Conservation (phyloP, 345 rosid species). For the Isatis tinctoria region DNA sequence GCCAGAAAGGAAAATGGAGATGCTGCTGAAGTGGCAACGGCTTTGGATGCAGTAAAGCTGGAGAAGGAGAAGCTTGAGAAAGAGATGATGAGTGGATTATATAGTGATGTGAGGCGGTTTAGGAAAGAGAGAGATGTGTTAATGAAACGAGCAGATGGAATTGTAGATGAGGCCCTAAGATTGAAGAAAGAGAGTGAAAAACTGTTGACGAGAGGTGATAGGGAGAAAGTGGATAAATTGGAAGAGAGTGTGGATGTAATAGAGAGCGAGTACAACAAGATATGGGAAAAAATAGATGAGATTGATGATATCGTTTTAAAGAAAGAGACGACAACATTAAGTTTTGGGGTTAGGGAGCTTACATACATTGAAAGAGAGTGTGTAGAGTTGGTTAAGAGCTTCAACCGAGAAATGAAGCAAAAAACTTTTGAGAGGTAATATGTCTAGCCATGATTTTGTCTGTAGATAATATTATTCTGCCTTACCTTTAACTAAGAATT, state of each 20-base stretch:
- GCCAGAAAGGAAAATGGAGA: slow-evolving; percentile 55
- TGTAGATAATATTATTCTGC: slow-evolving; percentile 6
- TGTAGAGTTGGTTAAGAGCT: slow-evolving; percentile 61
- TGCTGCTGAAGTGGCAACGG: slow-evolving; percentile 35
- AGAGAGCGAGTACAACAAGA: slow-evolving; percentile 56
- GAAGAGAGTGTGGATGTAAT: slow-evolving; percentile 41
- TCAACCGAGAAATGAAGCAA: slow-evolving; percentile 46
- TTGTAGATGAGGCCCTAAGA: slow-evolving; percentile 43
- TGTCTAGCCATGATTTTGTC: slow-evolving; percentile 8
- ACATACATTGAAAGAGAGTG: slow-evolving; percentile 77
- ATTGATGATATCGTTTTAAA: slow-evolving; percentile 52
- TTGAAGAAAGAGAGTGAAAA: slow-evolving; percentile 41
- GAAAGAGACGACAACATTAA: slow-evolving; percentile 60
- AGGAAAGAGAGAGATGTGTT: slow-evolving; percentile 49
- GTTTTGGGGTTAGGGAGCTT: slow-evolving; percentile 78
- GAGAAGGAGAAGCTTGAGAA: slow-evolving; percentile 60
- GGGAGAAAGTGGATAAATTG: slow-evolving; percentile 35
- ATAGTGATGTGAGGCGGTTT: slow-evolving; percentile 43
- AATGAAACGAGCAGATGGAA: slow-evolving; percentile 45
- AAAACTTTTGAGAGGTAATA: slow-evolving; percentile 47
- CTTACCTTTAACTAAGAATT: slow-evolving; percentile 10
- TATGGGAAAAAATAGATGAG: slow-evolving; percentile 69
- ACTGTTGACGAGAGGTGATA: slow-evolving; percentile 22
- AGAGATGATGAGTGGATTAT: slow-evolving; percentile 55
- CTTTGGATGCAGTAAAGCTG: slow-evolving; percentile 49